Evolutionary conservation across 208 protist genomes (phyloP), one percentile per base, ranked within the genome.

Genomic region (Acanthamoeba sp.): DNA sequence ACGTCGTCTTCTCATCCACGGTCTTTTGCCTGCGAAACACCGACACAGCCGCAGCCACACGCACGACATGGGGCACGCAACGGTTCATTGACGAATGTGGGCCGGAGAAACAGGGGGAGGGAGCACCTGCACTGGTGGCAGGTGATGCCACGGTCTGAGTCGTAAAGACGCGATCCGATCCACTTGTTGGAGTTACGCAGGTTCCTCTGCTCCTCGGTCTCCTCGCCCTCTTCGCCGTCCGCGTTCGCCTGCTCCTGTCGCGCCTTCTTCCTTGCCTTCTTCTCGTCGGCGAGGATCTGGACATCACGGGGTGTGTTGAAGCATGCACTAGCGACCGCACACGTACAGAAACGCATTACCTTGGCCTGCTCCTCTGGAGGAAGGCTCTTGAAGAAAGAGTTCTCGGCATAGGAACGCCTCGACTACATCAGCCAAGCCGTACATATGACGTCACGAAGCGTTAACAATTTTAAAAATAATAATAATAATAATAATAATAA

Each of bases 81-180:
- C 27, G 6, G 24, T 12, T 45, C 34, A 18, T 42, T 80, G 10
- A 3, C 5, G 34, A 1, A 20, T 7, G 4, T 48, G 27, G 14
- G 16, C 32, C 24, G 34, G 3, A 45, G 5, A 0, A 80, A 80
- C 1, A 45, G 7, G 71, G n/a, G 36, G 73, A 32, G 22, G 0
- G 6, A n/a, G n/a, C 32, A 71, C 84, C 84, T 9, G 59, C 84
- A 91, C 57, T 91, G 84, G 57, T 91, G 84, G 59, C 84, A 91
- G 5, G 84, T 91, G 55, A 71, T 73, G 57, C 84, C 84, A 2
- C 32, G 84, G 7, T 48, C 36, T 4, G 84, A 91, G 57, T 91
- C 84, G 27, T 91, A 91, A 36, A 91, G 55, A 32, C 84, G 84
- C 0, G 76, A 85, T 0, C 76, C 76, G 6, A 85, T 57, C 76